Evolutionary conservation across 441 rosid species (phyloP), one percentile per base, ranked within the genome.

Genomic region (Erodium moschatum): DNA sequence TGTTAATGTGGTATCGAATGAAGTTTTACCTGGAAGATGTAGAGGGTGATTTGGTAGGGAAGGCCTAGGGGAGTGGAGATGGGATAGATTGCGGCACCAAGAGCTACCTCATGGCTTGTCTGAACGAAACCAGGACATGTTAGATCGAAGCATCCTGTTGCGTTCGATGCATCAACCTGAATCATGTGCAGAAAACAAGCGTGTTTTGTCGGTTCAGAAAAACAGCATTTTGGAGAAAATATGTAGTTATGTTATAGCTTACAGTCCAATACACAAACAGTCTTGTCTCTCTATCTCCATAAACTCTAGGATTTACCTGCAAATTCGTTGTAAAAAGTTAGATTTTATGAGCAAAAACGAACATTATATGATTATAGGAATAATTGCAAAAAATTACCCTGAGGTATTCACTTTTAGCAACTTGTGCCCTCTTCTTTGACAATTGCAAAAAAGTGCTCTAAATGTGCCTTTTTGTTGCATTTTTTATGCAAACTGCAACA

Each of bases 111-210:
- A 5, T 44, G 68, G 74, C 78, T 82, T 4, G 86, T 86, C 74
- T 89, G 97, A 71, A 91, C 83, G 69, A 91, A 91, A 18, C 96
- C 96, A 0, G 91, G 79, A 73, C 96, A 91, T 15, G 84, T 83
- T 60, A 86, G 82, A 74, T 91, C 90, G 50, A 86, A 81, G 72
- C 96, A 91, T 1, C 97, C 96, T 6, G 96, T 85, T 69, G 8
- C 73, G 18, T 67, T 76, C 8, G 84, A 78, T 4, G 71, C 82
- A 79, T 89, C 96, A 10, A 15, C 78, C 97, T 87, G 52, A 31
- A 67, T 66, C 68, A 61, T 33, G 56, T 40, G 12, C 73, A 71
- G 24, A 33, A 20, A 33, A 71, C 29, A 66, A 6, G 0, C 16
- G 10, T 5, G 6, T 21, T 20, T 20, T 21, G 35, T 61, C 5